Conservation (phyloP, 495 filamentous ascomycete species). For the Recurvomyces mirabilis region DNA sequence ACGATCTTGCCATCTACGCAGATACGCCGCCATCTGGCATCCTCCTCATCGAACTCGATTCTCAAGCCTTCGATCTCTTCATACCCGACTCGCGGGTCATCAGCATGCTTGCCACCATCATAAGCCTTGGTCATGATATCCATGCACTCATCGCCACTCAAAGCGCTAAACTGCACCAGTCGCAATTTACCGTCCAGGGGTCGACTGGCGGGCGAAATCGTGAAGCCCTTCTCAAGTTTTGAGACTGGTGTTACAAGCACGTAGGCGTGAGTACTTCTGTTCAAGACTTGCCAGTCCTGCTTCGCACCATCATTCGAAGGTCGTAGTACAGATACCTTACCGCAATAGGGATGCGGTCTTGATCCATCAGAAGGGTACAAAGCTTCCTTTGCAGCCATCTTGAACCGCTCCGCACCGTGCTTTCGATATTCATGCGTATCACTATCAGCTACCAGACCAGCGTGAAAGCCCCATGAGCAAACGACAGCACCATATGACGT, state of each 20-base stretch:
- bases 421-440: slow-evolving; percentile 67
- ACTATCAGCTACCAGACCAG: slow-evolving; percentile 74
- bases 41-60: slow-evolving; percentile 50
- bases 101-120: slow-evolving; percentile 58
- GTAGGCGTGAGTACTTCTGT: slow-evolving; percentile 51
- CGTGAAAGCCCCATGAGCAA: slow-evolving; percentile 78
- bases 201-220: slow-evolving; percentile 57
- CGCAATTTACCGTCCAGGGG: slow-evolving; percentile 57
- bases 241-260: slow-evolving; percentile 63
- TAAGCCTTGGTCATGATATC: slow-evolving; percentile 68
- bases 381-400: slow-evolving; percentile 67
- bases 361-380: slow-evolving; percentile 49
- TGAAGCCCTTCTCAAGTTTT: slow-evolving; percentile 67
- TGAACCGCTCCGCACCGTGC: slow-evolving; percentile 64
- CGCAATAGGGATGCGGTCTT: slow-evolving; percentile 57
- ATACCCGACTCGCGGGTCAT: slow-evolving; percentile 52
- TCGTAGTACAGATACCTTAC: slow-evolving; percentile 38
- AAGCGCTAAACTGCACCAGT: slow-evolving; percentile 61
- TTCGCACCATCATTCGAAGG: slow-evolving; percentile 14
- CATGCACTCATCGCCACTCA: slow-evolving; percentile 53
- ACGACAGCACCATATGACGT: slow-evolving; percentile 64
- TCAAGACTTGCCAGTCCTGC: slow-evolving; percentile 27
- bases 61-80: slow-evolving; percentile 48
- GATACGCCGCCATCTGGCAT: slow-evolving; percentile 64
- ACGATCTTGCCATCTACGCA: slow-evolving; percentile 87